These are phyloP conservation scores for Thinopyrum elongatum DNA, from an alignment of 176 grass and related monocot species.

Conservation along the genomic window DNA sequence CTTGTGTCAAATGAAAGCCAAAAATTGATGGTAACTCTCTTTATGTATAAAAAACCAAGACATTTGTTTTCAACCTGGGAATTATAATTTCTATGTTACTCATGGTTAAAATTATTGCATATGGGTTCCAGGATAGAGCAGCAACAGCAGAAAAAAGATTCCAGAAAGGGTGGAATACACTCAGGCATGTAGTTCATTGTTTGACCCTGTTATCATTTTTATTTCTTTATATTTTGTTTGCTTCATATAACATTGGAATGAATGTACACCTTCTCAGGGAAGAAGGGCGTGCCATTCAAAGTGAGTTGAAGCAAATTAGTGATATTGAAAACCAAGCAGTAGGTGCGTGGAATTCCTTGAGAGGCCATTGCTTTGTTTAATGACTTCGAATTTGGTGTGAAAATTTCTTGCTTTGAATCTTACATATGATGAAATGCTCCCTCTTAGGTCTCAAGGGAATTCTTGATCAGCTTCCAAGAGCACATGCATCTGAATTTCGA, in stretches of 20 bases:
- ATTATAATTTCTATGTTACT: neutral
- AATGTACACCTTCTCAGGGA: slow-evolving; percentile 30
- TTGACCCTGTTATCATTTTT: neutral
- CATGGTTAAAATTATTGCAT: neutral
- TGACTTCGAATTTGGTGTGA: neutral
- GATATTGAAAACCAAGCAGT: slow-evolving; percentile 53
- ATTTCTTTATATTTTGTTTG: neutral
- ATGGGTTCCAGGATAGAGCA: slow-evolving; percentile 46
- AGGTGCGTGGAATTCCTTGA: slow-evolving; percentile 29
- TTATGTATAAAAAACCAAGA: neutral
- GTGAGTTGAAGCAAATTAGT: slow-evolving; percentile 42
- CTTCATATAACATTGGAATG: neutral
- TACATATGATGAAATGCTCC: neutral
- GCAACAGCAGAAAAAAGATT: slow-evolving; percentile 45
- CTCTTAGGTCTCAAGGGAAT: slow-evolving; percentile 46
- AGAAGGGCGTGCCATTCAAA: slow-evolving; percentile 46
- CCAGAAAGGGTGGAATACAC: slow-evolving; percentile 64
- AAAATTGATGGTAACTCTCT: slow-evolving; percentile 50
- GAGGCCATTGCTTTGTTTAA: neutral
- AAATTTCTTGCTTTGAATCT: neutral
- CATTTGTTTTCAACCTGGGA: neutral
- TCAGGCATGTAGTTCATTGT: slow-evolving; percentile 22
- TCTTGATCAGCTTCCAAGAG: slow-evolving; percentile 46
- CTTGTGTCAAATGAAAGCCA: slow-evolving; percentile 59
- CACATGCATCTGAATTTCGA: slow-evolving; percentile 56